Conservation (phyloP, 768 basidiomycete genomes). For the Phylloporus rhodoxanthus region DNA sequence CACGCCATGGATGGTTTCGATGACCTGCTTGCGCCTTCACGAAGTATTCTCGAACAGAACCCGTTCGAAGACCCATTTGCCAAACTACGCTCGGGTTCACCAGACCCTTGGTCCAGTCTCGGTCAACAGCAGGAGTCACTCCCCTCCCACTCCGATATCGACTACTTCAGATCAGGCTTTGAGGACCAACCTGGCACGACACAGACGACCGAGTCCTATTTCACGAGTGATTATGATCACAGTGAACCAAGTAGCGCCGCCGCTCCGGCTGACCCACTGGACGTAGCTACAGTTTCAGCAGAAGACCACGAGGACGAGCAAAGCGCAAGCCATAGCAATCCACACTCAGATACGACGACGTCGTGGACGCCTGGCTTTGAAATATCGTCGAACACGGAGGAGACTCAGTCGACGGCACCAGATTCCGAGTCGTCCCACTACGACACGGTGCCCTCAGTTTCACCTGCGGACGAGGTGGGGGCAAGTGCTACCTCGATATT, state of each 20-base stretch:
- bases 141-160: slow-evolving; percentile 18
- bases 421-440: slow-evolving; percentile 11
- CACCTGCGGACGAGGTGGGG: slow-evolving; percentile 29
- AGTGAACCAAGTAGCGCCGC: slow-evolving; percentile 16
- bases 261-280: slow-evolving; percentile 36
- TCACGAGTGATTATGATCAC: slow-evolving; percentile 32
- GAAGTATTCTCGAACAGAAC: slow-evolving; percentile 60
- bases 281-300: slow-evolving; percentile 32
- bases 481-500: slow-evolving; percentile 12
- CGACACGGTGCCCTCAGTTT: slow-evolving; percentile 30
- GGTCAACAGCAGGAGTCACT: slow-evolving; percentile 33
- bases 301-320: slow-evolving; percentile 30
- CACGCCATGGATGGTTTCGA: slow-evolving; percentile 68
- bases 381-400: slow-evolving; percentile 25
- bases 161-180: slow-evolving; percentile 27
- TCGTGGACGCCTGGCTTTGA: slow-evolving; percentile 47
- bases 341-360: slow-evolving; percentile 7
- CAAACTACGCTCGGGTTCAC: slow-evolving; percentile 55
- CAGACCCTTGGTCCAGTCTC: slow-evolving; percentile 72
- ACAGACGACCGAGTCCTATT: slow-evolving; percentile 32
- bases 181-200: slow-evolving; percentile 22
- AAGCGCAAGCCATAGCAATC: slow-evolving; percentile 10
- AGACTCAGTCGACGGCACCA: slow-evolving; percentile 12
- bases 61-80: slow-evolving; percentile 72
- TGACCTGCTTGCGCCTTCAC: slow-evolving; percentile 61